A percentile compares a stretch with the other conserved stretches of the same genome.
phyloP scores from a whole-genome alignment of 345 rosid species.

The Salix caprea region DNA sequence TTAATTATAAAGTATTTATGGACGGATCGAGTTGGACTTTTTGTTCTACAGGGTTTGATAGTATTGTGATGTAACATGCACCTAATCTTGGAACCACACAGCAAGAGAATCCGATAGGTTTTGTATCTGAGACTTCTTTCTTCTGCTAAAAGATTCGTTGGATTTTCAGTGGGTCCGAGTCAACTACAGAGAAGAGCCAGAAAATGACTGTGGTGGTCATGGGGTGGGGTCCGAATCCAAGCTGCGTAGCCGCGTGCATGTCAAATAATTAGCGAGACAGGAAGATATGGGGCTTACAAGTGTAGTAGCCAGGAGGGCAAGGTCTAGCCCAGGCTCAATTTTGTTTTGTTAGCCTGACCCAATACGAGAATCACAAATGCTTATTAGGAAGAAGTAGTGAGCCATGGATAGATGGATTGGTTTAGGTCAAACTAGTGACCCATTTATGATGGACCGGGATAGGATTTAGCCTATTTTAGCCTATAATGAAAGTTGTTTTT shows the following conservation, averaged over 20 bases:
- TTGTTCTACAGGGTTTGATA: slow-evolving; percentile 20
- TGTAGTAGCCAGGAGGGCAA: background rate
- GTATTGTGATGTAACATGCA: slow-evolving; percentile 27
- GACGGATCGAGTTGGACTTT: slow-evolving; percentile 11
- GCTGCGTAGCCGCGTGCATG: background rate
- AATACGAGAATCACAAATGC: background rate
- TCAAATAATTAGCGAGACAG: background rate
- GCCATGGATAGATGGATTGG: background rate
- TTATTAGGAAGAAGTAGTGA: no score
- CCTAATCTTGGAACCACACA: slow-evolving; percentile 36
- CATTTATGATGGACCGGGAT: background rate
- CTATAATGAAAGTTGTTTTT: no score
- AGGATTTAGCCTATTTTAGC: no score
- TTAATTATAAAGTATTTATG: background rate
- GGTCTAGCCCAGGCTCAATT: background rate
- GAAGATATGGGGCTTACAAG: background rate
- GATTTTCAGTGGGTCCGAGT: background rate
- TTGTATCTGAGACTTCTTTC: background rate
- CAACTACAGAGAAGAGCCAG: background rate
- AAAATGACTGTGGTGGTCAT: background rate
- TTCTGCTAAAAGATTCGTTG: background rate
- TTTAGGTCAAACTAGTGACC: background rate
- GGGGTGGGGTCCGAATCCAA: background rate
- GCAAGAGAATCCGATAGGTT: background rate
- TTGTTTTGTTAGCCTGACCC: background rate